Base-by-base conservation (phyloP, 192 early-diverging fungal genomes). In the Spizellomyces punctatus region DNA sequence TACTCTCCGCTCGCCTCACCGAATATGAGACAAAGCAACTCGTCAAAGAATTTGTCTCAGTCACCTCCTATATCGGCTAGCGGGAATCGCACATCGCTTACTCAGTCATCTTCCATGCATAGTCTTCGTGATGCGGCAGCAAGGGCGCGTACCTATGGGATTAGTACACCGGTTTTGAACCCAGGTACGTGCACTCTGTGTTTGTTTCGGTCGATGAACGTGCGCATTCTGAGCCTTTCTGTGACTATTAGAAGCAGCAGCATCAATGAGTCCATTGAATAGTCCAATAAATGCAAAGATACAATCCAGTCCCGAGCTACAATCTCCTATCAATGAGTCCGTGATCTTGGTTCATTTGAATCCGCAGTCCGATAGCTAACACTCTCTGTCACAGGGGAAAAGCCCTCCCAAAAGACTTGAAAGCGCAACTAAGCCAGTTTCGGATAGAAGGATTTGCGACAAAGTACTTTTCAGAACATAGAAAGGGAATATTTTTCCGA, bases 401-500 rank as follows among this genome's bases (percentile, higher is more conserved):
- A 54, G 50, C 17, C 14, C 50, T 54, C 12, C 83, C 84, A 8
- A n/a, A 50, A 46, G 77, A 80, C 58, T 66, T 87, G 41, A 75
- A 92, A 76, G 71, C 87, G 55, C 89, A 94, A 72, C 89, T 95
- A 59, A 83, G 82, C 69, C 82, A 94, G 79, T 92, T 95, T 79
- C 75, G 83, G 6, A 93, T 94, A 68, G 91, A 92, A 73, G 94
- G 85, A 1, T 98, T 92, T 85, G 96, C 96, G 16, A 84, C 87
- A 77, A 91, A 92, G 67, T 94, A 96, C 79, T 98, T 98, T 81
- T 82, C 90, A 6, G 90, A 91, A 41, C 95, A 96, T 63, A 90
- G 91, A 73, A 85, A 86, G 55, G 96, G 96, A 1, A 79, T 98
- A 22, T 89, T 96, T 58, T 88, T 97, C 62, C 79, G 94, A 69